These are phyloP conservation scores for Lentinula sp. DNA, from an alignment of 768 basidiomycete species.

Conservation along the genomic window DNA sequence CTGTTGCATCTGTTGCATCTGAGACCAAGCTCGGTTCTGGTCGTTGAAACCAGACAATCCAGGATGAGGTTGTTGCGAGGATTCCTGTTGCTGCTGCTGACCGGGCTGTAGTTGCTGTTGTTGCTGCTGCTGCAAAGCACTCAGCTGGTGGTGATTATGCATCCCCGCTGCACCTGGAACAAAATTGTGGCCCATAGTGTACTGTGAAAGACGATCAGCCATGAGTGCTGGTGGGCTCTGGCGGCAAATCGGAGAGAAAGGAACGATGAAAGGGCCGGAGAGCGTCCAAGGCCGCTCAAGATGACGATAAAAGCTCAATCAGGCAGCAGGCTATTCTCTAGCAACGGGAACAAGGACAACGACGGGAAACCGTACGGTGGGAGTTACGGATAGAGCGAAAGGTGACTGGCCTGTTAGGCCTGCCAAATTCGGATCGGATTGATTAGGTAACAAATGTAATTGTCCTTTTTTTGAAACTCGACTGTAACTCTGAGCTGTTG, in stretches of 20 bases:
- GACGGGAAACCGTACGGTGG: neutral
- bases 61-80: conserved; percentile 27
- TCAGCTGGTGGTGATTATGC: conserved; percentile 37
- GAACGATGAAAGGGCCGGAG: neutral
- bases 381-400: conserved; percentile 2
- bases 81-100: conserved; percentile 30
- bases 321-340: neutral
- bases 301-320: neutral
- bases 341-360: neutral
- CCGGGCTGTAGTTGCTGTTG: conserved; percentile 35
- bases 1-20: conserved; percentile 42
- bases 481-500: too few species aligned
- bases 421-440: conserved; percentile 4
- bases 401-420: neutral
- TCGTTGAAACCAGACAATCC: conserved; percentile 43
- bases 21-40: conserved; percentile 51
- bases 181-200: conserved; percentile 50
- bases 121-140: conserved; percentile 31
- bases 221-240: conserved; percentile 29
- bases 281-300: neutral
- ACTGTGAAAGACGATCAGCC: conserved; percentile 58
- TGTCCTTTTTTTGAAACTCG: neutral
- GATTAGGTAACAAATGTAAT: neutral
- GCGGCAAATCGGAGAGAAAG: conserved; percentile 14
- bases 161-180: conserved; percentile 24